phyloP scores from a whole-genome alignment of 805 yeast genomes.

The Martiniozyma abietophila region DNA sequence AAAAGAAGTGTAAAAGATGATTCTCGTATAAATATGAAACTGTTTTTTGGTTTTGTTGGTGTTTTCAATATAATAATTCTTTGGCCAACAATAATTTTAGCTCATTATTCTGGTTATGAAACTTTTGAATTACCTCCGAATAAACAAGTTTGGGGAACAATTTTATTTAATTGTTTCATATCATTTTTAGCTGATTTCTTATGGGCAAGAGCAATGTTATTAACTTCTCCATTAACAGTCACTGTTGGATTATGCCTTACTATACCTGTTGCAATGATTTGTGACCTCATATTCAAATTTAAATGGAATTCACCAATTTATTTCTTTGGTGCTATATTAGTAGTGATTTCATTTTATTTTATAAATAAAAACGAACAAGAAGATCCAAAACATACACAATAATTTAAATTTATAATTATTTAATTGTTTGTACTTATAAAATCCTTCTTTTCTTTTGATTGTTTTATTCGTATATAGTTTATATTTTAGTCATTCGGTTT shows the following conservation, averaged over 20 bases:
- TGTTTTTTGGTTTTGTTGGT: conserved; percentile 95
- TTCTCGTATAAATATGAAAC: conserved; percentile 67
- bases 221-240: conserved; percentile 90
- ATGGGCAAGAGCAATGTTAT: conserved; percentile 92
- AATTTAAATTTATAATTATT: too few species aligned
- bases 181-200: conserved; percentile 85
- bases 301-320: conserved; percentile 55
- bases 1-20: conserved; percentile 69
- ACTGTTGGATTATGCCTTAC: conserved; percentile 92
- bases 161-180: conserved; percentile 59
- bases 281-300: conserved; percentile 70
- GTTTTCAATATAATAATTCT: conserved; percentile 60
- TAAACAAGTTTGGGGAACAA: conserved; percentile 39
- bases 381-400: conserved; percentile 27
- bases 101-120: conserved; percentile 61
- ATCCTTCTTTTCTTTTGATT: too few species aligned
- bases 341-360: conserved; percentile 73
- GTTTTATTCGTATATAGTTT: too few species aligned
- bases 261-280: conserved; percentile 89
- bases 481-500: too few species aligned
- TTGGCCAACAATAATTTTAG: conserved; percentile 73
- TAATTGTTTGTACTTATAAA: too few species aligned
- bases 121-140: conserved; percentile 60
- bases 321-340: conserved; percentile 69
- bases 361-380: conserved; percentile 72